Evolutionary conservation across 2,329 filamentous ascomycete genomes (phyloP).

Genomic region (Aspergillus felis): DNA sequence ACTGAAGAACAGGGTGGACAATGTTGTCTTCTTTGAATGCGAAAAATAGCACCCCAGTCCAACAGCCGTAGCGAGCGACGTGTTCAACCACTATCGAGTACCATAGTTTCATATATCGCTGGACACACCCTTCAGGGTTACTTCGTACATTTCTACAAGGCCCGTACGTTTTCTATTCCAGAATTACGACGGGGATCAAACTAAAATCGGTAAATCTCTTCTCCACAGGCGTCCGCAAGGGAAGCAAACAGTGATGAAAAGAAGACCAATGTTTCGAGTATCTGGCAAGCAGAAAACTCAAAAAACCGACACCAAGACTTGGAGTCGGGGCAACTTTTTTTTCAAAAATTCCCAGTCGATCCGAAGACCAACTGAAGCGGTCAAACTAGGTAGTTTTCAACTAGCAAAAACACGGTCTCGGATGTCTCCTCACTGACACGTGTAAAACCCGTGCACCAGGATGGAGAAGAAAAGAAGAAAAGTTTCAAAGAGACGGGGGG

Average conservation of each 20-base stretch:
- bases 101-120: too few relatives aligned
- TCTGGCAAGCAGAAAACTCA: constrained; percentile 1
- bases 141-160: too few relatives aligned
- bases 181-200: neutral
- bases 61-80: too few relatives aligned
- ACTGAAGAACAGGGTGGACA: neutral
- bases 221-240: constrained; percentile 36
- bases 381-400: constrained; percentile 81
- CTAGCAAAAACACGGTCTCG: constrained; percentile 85
- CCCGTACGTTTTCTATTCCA: neutral
- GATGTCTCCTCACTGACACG: constrained; percentile 83
- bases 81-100: too few relatives aligned
- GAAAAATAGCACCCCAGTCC: too few relatives aligned
- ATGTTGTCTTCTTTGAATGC: neutral
- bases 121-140: too few relatives aligned
- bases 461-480: constrained; percentile 38
- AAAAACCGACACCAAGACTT: constrained; percentile 16
- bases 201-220: constrained; percentile 22
- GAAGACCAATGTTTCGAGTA: constrained; percentile 23
- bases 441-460: constrained; percentile 65
- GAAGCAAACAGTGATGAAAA: constrained; percentile 37
- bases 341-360: constrained; percentile 79
- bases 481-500: constrained; percentile 16
- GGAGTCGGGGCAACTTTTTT: constrained; percentile 27
- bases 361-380: constrained; percentile 68